Evolutionary conservation across 805 yeast genomes (phyloP).

Genomic region (Diddensiella santjacobensis): DNA sequence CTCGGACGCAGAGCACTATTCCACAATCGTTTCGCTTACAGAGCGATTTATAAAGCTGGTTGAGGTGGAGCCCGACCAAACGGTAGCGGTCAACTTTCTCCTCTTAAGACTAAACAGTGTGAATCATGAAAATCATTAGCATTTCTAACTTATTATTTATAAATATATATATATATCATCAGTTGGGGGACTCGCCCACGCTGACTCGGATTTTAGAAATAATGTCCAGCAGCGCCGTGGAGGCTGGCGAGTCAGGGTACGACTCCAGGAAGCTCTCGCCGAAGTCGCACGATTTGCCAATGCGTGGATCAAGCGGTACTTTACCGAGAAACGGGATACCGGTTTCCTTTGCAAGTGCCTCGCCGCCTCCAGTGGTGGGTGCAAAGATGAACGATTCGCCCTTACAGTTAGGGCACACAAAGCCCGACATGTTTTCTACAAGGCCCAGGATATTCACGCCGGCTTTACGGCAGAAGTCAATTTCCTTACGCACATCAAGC

Average conservation of each 20-base stretch:
- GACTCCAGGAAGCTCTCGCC: conserved; percentile 78
- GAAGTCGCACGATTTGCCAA: conserved; percentile 80
- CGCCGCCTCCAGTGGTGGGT: conserved; percentile 97
- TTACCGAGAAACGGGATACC: conserved; percentile 78
- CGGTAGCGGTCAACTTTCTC: not conserved
- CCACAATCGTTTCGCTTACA: not conserved
- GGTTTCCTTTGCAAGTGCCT: conserved; percentile 73
- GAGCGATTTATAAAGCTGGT: not conserved
- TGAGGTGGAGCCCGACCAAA: not conserved
- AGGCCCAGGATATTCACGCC: conserved; percentile 79
- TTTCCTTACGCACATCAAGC: conserved; percentile 91
- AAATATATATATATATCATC: not conserved
- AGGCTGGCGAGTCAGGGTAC: conserved; percentile 90
- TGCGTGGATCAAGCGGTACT: conserved; percentile 94
- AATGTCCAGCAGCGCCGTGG: conserved; percentile 78
- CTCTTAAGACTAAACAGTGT: not conserved
- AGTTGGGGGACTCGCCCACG: conserved; percentile 13
- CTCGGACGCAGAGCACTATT: not conserved
- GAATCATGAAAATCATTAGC: not conserved
- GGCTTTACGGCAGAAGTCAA: conserved; percentile 91
- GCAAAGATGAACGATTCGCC: conserved; percentile 87
- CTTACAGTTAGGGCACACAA: conserved; percentile 92
- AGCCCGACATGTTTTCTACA: conserved; percentile 98
- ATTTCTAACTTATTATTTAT: no score
- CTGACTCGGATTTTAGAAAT: conserved; percentile 39